Evolutionary conservation across 352 stramenopile genomes (phyloP), one percentile per base, ranked within the genome.

Genomic region (Phytopythium vexans): DNA sequence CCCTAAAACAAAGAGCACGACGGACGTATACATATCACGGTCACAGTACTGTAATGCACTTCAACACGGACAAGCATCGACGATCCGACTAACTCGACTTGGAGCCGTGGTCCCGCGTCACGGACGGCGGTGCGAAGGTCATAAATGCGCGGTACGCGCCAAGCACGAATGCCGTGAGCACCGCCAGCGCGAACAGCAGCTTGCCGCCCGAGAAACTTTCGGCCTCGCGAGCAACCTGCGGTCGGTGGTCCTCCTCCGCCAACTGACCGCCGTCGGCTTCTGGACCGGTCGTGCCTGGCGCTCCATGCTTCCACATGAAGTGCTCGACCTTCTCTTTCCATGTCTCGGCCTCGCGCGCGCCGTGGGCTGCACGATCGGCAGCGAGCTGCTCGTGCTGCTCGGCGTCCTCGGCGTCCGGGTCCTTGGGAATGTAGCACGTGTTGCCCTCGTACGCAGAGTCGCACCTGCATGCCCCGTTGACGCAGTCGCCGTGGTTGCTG

Each of bases 361-460:
- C 52, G 3, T 60, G 27, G 15, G 43, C 34, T n/a, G 39, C 58
- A 36, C 42, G 51, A 10, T 69, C 68, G 39, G 54, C 63, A n/a
- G 53, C 58, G 40, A 54, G 59, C 36, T 57, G 54, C 36, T 68
- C 58, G 49, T 15, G 55, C 43, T 63, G 59, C 14, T 61, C 21
- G 6, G 65, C 44, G 51, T 73, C 62, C 38, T 74, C 64, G 21
- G 62, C 56, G 3, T 72, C 66, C 41, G 72, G 51, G 56, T 89
- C 77, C 41, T 82, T 84, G 4, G 81, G 83, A 10, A 94, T 74
- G 59, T 94, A 94, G 65, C 86, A 96, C 40, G 78, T 90, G 8
- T 72, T 55, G 9, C 86, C 86, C 68, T 91, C 82, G 46, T 88
- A 96, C 31, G 65, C 72, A 11, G 46, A 58, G 51, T 93, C 82